phyloP scores from a whole-genome alignment of 257 asterid species.

The Osmanthus fragrans region DNA sequence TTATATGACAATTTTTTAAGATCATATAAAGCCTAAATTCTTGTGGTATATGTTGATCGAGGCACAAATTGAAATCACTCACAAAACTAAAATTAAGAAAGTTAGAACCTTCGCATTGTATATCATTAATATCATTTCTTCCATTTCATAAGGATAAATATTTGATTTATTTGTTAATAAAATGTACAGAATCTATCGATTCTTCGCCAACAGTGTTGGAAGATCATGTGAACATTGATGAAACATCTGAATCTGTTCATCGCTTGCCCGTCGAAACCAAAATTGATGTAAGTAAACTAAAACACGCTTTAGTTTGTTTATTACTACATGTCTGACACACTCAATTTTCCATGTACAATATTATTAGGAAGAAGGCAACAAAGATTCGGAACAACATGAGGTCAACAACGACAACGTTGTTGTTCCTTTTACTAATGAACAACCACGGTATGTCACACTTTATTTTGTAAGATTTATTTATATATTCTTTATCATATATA shows the following conservation, averaged over 20 bases:
- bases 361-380: neutral
- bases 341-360: no score
- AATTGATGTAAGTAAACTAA: neutral
- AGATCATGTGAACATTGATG: neutral
- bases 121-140: neutral
- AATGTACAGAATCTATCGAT: neutral
- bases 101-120: no score
- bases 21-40: no score
- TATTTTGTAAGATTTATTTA: no score
- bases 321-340: no score
- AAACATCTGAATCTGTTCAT: neutral
- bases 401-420: neutral
- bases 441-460: neutral
- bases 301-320: no score
- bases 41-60: no score
- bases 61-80: no score
- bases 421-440: neutral
- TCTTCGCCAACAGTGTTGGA: neutral
- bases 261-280: neutral
- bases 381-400: neutral
- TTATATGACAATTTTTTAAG: no score
- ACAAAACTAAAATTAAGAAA: no score
- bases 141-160: neutral
- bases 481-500: neutral
- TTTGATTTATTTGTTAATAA: neutral